Evolutionary conservation across 495 filamentous ascomycete species (phyloP).

Genomic region (Lophium mytilinum): DNA sequence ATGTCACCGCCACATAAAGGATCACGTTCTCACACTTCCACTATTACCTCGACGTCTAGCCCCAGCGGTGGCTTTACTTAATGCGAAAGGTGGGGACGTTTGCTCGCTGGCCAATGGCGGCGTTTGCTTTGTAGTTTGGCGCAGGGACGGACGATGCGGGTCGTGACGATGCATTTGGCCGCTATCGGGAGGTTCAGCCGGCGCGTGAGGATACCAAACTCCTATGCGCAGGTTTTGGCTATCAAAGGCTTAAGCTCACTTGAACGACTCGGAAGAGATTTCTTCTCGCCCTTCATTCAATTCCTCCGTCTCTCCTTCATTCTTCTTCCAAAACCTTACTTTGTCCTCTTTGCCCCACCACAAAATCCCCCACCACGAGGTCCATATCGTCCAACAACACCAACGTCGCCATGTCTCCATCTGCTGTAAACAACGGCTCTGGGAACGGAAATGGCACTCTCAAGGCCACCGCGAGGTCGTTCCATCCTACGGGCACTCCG

Average conservation of each 20-base stretch:
- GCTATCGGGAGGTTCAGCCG: slow-evolving; percentile 19
- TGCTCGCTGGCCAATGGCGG: too few species aligned
- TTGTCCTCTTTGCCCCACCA: not conserved
- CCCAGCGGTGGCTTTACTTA: too few species aligned
- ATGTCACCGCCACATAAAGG: too few species aligned
- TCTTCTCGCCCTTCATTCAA: not conserved
- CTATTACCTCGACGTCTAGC: too few species aligned
- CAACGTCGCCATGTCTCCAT: slow-evolving; percentile 18
- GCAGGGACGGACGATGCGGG: too few species aligned
- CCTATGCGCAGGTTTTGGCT: slow-evolving; percentile 19
- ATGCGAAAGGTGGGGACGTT: too few species aligned
- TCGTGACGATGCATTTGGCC: not conserved
- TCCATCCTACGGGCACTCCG: slow-evolving; percentile 42
- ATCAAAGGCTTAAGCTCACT: not conserved
- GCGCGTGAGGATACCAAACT: not conserved
- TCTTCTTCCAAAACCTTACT: not conserved
- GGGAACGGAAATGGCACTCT: slow-evolving; percentile 13
- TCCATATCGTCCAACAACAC: not conserved
- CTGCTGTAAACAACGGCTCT: slow-evolving; percentile 13
- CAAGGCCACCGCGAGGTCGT: slow-evolving; percentile 32
- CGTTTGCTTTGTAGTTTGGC: too few species aligned
- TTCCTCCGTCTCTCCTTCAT: not conserved
- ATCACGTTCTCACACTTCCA: too few species aligned
- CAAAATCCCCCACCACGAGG: not conserved
- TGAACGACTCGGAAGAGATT: not conserved